Conservation (phyloP, 2,329 filamentous ascomycete genomes). For the Zarea fungicola region DNA sequence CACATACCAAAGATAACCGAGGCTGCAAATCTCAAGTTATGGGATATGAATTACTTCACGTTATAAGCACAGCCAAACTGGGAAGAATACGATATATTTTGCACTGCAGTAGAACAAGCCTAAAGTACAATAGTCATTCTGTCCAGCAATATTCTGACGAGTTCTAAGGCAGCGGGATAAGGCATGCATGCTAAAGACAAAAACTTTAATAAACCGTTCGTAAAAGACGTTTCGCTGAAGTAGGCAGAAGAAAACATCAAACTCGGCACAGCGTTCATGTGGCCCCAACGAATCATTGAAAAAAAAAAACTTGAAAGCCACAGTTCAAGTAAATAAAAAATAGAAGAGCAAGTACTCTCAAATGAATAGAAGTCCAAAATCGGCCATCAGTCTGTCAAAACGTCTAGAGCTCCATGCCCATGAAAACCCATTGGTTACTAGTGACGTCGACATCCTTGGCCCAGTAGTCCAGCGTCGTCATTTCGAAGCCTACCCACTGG, state of each 20-base stretch:
- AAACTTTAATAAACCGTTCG: neutral
- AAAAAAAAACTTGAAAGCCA: constrained; percentile 7
- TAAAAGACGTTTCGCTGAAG: neutral
- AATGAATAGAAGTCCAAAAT: neutral
- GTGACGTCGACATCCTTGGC: constrained; percentile 57
- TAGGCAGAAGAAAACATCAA: constrained; percentile 17
- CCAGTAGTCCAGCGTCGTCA: constrained; percentile 76
- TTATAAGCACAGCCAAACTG: no score
- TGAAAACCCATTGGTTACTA: constrained; percentile 77
- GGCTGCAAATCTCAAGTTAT: neutral
- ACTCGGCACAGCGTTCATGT: neutral
- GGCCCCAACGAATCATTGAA: neutral
- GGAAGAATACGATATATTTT: no score
- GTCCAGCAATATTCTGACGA: no score
- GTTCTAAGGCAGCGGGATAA: no score
- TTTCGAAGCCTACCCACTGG: constrained; percentile 88
- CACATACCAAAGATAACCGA: neutral
- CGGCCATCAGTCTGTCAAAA: neutral
- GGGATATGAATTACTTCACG: neutral
- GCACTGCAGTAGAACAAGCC: no score
- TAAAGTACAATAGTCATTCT: no score
- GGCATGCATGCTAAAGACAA: neutral
- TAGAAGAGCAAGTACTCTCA: neutral
- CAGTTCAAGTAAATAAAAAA: constrained; percentile 13
- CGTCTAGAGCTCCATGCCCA: constrained; percentile 75